These are phyloP conservation scores for Jacaranda copaia DNA, from an alignment of 257 asterid genomes.

Conservation along the genomic window DNA sequence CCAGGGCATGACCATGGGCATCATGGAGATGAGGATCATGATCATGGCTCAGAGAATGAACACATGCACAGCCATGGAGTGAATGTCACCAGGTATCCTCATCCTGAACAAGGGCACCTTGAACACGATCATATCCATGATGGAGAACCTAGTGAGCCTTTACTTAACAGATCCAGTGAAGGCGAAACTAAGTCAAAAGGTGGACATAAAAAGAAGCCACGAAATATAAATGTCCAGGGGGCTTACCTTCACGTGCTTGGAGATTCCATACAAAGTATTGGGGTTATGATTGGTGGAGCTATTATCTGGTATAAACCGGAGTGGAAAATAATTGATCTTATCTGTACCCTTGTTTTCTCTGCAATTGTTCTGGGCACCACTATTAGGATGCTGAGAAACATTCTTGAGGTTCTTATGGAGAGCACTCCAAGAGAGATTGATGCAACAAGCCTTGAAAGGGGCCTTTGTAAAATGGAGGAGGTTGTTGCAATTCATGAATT, in stretches of 20 bases:
- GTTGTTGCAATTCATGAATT: slow-evolving; percentile 84
- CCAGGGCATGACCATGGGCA: slow-evolving; percentile 47
- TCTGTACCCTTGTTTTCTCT: slow-evolving; percentile 83
- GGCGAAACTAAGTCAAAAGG: slow-evolving; percentile 42
- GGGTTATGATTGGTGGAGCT: slow-evolving; percentile 97
- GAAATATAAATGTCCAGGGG: slow-evolving; percentile 88
- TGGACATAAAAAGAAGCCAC: slow-evolving; percentile 49
- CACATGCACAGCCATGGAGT: slow-evolving; percentile 58
- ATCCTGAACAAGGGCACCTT: slow-evolving; percentile 42
- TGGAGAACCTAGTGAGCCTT: slow-evolving; percentile 48
- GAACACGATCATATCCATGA: slow-evolving; percentile 54
- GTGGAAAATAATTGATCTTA: slow-evolving; percentile 86
- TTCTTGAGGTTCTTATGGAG: slow-evolving; percentile 94
- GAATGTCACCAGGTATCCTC: slow-evolving; percentile 52
- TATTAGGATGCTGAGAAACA: slow-evolving; percentile 72
- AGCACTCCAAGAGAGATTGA: slow-evolving; percentile 93
- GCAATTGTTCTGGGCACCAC: slow-evolving; percentile 75
- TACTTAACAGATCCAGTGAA: slow-evolving; percentile 46
- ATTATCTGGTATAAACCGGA: slow-evolving; percentile 87
- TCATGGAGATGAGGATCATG: slow-evolving; percentile 51
- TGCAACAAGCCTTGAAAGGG: slow-evolving; percentile 77
- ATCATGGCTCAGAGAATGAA: slow-evolving; percentile 51
- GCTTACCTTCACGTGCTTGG: slow-evolving; percentile 95
- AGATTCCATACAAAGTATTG: slow-evolving; percentile 89
- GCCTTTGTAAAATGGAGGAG: slow-evolving; percentile 89